Evolutionary conservation across 2,329 filamentous ascomycete species (phyloP).

Genomic region (Coniochaeta sp.): DNA sequence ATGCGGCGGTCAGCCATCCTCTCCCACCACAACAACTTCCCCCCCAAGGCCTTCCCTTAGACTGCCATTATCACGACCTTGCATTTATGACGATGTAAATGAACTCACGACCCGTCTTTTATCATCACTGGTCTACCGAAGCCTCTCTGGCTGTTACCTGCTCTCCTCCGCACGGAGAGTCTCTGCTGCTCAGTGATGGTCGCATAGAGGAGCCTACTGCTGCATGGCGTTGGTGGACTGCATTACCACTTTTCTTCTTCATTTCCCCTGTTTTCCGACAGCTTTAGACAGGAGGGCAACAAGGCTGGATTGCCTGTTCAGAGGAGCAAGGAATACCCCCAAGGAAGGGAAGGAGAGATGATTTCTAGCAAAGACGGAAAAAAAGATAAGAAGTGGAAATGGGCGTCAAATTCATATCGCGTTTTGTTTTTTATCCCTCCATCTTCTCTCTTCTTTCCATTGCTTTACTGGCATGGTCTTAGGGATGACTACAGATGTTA

Average conservation of each 20-base stretch:
- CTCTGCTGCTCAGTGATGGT: neutral
- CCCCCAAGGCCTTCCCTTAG: neutral
- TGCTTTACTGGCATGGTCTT: neutral
- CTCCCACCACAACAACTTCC: neutral
- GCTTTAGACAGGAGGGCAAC: neutral
- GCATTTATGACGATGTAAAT: neutral
- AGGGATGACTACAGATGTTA: neutral
- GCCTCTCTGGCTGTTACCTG: neutral
- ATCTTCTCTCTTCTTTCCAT: neutral
- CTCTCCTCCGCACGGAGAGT: neutral
- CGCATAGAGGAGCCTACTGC: neutral
- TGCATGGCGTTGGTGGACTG: neutral
- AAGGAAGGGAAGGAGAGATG: neutral
- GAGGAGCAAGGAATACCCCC: neutral
- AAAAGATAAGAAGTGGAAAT: neutral
- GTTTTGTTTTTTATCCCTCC: neutral
- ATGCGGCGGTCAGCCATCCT: neutral
- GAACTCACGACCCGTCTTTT: neutral
- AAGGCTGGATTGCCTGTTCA: neutral
- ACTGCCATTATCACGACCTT: neutral
- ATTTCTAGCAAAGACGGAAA: neutral
- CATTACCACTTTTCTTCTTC: neutral
- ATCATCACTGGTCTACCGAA: neutral
- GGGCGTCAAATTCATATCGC: neutral
- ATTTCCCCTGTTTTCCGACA: neutral